Percentiles rank a stretch among this genome's conserved stretches.
Evolutionary conservation across 345 rosid genomes (phyloP).

Genomic region (Eucalyptus virginea): DNA sequence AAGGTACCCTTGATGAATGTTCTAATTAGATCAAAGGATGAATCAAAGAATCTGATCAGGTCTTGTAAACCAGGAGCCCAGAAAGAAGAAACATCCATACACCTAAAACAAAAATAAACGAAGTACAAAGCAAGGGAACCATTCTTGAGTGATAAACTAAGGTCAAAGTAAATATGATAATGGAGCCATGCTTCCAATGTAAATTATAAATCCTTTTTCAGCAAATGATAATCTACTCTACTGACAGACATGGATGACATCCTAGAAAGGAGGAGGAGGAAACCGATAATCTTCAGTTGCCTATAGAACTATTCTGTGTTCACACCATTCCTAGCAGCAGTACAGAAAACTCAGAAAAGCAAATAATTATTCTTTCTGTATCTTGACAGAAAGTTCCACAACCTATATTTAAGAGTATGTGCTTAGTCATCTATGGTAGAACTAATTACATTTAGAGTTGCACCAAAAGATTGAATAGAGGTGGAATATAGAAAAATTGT

Average conservation of each 20-base stretch:
- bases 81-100: not conserved
- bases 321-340: not conserved
- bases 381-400: not conserved
- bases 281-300: not conserved
- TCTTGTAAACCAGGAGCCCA: not conserved
- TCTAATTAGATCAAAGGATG: constrained; percentile 22
- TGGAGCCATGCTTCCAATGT: not conserved
- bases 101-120: not conserved
- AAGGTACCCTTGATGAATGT: constrained; percentile 57
- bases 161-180: not conserved
- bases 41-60: not conserved
- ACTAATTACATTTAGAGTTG: not conserved
- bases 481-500: not conserved
- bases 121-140: not conserved
- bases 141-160: not conserved
- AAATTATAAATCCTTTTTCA: not conserved
- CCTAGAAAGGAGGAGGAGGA: not conserved
- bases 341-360: not conserved
- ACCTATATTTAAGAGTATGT: not conserved
- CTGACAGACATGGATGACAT: not conserved
- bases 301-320: not conserved
- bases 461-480: not conserved
- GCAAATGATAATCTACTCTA: not conserved
- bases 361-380: not conserved
- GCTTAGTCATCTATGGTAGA: not conserved